Evolutionary conservation across 495 filamentous ascomycete genomes (phyloP).

Genomic region (Aspergillus haitiensis): DNA sequence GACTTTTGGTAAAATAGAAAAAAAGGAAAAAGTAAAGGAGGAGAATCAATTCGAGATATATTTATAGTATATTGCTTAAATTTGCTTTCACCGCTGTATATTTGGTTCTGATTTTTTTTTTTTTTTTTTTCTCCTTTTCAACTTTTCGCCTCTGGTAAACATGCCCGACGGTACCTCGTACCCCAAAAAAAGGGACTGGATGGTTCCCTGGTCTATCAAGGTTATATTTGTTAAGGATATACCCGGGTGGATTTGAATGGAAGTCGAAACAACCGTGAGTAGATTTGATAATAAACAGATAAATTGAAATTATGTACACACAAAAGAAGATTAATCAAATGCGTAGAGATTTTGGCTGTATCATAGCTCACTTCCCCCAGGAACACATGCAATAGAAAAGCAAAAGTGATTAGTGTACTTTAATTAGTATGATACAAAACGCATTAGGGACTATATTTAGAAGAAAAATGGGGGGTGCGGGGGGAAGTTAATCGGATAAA

Average conservation of each 20-base stretch:
- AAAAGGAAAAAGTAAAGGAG: neutral
- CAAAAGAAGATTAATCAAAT: neutral
- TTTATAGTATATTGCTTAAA: too few species aligned
- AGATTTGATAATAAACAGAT: neutral
- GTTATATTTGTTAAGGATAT: too few species aligned
- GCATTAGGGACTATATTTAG: slow-evolving; percentile 5
- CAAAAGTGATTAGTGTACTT: slow-evolving; percentile 11
- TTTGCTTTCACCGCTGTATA: too few species aligned
- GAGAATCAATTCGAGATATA: neutral
- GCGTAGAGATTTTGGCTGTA: too few species aligned
- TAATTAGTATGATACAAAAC: slow-evolving; percentile 13
- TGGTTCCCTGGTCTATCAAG: too few species aligned
- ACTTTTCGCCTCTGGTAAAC: neutral
- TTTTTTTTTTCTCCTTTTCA: neutral
- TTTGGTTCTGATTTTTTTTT: neutral
- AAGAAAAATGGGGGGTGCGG: neutral
- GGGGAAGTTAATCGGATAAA: neutral
- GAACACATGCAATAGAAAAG: neutral
- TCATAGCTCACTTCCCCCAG: too few species aligned
- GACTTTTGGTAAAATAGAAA: neutral
- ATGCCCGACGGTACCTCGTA: too few species aligned
- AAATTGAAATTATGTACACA: neutral
- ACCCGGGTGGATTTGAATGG: neutral
- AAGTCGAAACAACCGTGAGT: neutral
- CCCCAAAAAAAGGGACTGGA: too few species aligned